These are phyloP conservation scores for Phytophthora fragariaefolia DNA, from an alignment of 352 stramenopile species.

Conservation along the genomic window DNA sequence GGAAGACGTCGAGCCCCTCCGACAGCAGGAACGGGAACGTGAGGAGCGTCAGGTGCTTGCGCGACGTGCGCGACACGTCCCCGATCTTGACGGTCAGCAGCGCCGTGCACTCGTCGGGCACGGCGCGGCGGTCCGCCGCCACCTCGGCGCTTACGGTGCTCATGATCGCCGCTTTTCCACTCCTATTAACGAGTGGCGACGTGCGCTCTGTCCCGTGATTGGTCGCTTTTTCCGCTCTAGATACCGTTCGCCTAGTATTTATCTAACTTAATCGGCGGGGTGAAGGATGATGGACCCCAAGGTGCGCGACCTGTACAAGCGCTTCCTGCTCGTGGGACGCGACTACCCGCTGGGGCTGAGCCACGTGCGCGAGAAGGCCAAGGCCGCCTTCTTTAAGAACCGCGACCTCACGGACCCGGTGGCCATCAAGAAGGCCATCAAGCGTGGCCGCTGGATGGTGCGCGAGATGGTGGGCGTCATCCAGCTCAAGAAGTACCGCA, in stretches of 20 bases:
- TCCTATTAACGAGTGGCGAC: constrained; percentile 20
- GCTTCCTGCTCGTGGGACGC: constrained; percentile 91
- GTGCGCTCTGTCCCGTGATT: constrained; percentile 15
- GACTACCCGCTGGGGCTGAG: constrained; percentile 95
- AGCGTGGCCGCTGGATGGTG: constrained; percentile 93
- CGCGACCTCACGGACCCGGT: constrained; percentile 65
- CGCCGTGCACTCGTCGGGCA: constrained; percentile 73
- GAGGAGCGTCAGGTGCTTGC: constrained; percentile 67
- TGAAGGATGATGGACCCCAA: constrained; percentile 91
- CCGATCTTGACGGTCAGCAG: constrained; percentile 82
- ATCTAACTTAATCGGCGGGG: constrained; percentile 2
- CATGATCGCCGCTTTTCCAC: constrained; percentile 12
- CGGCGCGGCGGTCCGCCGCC: constrained; percentile 16
- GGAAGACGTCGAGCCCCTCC: constrained; percentile 79
- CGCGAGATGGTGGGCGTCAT: constrained; percentile 97
- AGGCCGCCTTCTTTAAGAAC: constrained; percentile 92
- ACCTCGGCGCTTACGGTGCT: constrained; percentile 16
- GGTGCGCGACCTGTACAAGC: constrained; percentile 96
- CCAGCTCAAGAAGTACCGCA: constrained; percentile 97
- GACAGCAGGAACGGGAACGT: constrained; percentile 74
- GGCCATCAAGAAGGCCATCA: constrained; percentile 93
- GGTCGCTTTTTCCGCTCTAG: constrained; percentile 2
- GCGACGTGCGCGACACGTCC: constrained; percentile 69
- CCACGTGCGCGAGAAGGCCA: constrained; percentile 93
- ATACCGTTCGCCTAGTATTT: too few species aligned